These are phyloP conservation scores for Ustilago sp. DNA, from an alignment of 1,284 basidiomycete species.

Conservation along the genomic window DNA sequence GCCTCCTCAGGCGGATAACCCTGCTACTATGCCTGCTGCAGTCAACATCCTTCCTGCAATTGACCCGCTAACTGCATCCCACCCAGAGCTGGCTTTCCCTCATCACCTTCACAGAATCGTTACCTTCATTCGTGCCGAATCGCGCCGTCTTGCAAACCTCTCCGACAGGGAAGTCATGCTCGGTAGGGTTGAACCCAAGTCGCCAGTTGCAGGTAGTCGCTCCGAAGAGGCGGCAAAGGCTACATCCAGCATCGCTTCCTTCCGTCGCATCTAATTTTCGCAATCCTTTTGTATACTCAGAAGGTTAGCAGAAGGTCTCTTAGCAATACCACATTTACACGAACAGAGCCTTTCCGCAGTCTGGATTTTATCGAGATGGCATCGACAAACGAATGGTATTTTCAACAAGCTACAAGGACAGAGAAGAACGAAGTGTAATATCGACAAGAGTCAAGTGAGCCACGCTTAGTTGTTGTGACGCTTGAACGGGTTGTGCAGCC, in stretches of 20 bases:
- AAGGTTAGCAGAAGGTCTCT: not conserved
- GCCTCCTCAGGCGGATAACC: slow-evolving; percentile 25
- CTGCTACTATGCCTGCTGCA: slow-evolving; percentile 22
- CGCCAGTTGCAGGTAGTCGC: slow-evolving; percentile 9
- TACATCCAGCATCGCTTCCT: slow-evolving; percentile 43
- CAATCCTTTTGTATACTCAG: not conserved
- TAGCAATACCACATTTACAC: not conserved
- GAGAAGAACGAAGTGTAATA: not conserved
- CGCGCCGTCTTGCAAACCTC: slow-evolving; percentile 78
- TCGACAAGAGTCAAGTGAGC: not conserved
- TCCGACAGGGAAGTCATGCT: slow-evolving; percentile 78
- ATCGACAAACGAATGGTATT: slow-evolving; percentile 5
- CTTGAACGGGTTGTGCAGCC: slow-evolving; percentile 62
- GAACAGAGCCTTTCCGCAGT: not conserved
- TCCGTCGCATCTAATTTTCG: slow-evolving; percentile 29
- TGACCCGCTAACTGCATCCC: slow-evolving; percentile 43
- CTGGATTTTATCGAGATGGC: not conserved
- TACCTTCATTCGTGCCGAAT: slow-evolving; percentile 82
- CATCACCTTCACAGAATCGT: slow-evolving; percentile 81
- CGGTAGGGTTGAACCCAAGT: slow-evolving; percentile 24
- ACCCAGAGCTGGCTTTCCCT: slow-evolving; percentile 70
- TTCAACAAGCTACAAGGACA: slow-evolving; percentile 1
- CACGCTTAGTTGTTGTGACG: slow-evolving; percentile 31
- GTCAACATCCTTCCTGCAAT: slow-evolving; percentile 30
- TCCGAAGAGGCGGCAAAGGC: slow-evolving; percentile 30